phyloP scores from a whole-genome alignment of 371 early-diverging fungal genomes.

The Mucor mucedo region DNA sequence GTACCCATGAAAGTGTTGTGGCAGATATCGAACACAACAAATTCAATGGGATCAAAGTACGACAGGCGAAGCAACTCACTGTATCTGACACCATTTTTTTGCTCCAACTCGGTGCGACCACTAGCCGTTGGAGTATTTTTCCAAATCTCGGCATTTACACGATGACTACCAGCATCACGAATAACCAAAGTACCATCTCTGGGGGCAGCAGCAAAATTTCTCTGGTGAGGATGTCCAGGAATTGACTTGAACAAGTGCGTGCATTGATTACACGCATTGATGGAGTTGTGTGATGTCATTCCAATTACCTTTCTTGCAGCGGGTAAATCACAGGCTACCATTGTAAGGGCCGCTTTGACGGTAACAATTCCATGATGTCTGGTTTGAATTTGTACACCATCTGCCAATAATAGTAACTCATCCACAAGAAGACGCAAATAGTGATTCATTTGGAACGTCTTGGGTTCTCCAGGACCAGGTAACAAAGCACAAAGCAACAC shows the following conservation, averaged over 20 bases:
- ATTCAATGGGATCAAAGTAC: constrained; percentile 22
- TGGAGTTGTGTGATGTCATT: constrained; percentile 6
- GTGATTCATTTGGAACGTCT: constrained; percentile 11
- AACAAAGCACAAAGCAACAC: constrained; percentile 18
- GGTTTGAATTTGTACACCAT: constrained; percentile 14
- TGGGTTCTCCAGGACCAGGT: constrained; percentile 23
- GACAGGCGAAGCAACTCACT: constrained; percentile 12
- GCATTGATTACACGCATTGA: constrained; percentile 14
- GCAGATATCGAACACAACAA: constrained; percentile 17
- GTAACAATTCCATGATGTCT: not conserved
- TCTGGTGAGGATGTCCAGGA: not conserved
- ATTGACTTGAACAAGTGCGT: not conserved
- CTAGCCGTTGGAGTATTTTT: not conserved
- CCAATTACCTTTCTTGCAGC: constrained; percentile 18
- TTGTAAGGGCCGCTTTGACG: constrained; percentile 17
- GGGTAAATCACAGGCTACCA: constrained; percentile 17
- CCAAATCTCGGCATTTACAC: not conserved
- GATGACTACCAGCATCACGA: not conserved
- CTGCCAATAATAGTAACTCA: constrained; percentile 5
- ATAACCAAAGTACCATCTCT: not conserved
- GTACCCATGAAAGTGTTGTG: constrained; percentile 20
- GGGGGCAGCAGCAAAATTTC: not conserved
- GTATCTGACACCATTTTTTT: constrained; percentile 20
- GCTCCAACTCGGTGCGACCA: not conserved
- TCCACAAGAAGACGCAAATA: constrained; percentile 21